Base-by-base conservation (phyloP, 164 flowering plant genomes). In the Chimonanthus salicifolius region DNA sequence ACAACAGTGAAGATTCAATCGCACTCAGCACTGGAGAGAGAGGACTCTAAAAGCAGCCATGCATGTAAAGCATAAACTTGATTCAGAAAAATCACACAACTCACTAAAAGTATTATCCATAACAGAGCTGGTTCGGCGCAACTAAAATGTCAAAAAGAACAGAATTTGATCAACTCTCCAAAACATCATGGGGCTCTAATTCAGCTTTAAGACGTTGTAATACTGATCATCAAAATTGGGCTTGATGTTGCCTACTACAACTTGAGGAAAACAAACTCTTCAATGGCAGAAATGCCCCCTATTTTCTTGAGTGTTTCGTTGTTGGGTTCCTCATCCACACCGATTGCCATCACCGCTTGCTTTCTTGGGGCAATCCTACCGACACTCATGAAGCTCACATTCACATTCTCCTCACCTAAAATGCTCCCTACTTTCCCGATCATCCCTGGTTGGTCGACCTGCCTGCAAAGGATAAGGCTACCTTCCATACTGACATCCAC, bases 401-500 rank as follows among this genome's bases (percentile, higher is more conserved):
- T 91, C 43, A 88, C 87, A 68, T 89, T 87, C 20, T 74, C 72
- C 70, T 88, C 85, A 0, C 88, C 96, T 2, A 91, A 84, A 8
- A 91, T 80, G 77, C 73, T 85, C 7, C 96, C 96, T 0, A 91
- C 92, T n/a, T n/a, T 45, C 11, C 96, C 96, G 49, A 91, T 88
- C 79, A 89, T 86, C 16, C 96, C 94, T 1, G 96, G 96, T 64
- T 89, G 93, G 74, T 91, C 94, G 7, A 88, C 86, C 70, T 91
- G 96, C 75, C 87, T 81, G 81, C 94, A 89, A 5, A 89, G 83
- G 65, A 91, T 85, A 20, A 91, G 69, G 79, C 84, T 87, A 43
- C 94, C 91, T 78, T 91, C 96, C 43, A 91, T 75, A 75, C 92
- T 88, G 66, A 88, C 96, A 66, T 88, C 90, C 72, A 91, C 92